phyloP scores from a whole-genome alignment of 768 basidiomycete genomes.

The Terana coerulea region DNA sequence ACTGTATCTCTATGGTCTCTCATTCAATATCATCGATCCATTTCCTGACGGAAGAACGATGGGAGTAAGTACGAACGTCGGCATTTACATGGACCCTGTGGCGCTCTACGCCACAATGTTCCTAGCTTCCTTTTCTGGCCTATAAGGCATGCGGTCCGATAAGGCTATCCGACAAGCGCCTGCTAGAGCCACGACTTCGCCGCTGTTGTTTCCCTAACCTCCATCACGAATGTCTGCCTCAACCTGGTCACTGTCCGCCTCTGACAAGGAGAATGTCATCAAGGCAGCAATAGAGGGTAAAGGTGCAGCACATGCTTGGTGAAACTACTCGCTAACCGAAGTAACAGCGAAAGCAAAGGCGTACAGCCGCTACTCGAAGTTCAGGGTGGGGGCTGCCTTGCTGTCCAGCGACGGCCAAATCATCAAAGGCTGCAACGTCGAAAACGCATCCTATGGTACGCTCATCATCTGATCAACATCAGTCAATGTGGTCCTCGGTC shows the following conservation, averaged over 20 bases:
- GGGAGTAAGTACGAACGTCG: too few relatives aligned
- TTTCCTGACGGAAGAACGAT: too few relatives aligned
- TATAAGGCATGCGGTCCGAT: not conserved
- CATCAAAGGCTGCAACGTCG: conserved; percentile 86
- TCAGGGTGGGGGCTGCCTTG: conserved; percentile 89
- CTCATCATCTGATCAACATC: too few relatives aligned
- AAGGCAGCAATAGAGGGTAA: conserved; percentile 57
- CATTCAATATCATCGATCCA: too few relatives aligned
- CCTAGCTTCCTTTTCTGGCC: not conserved
- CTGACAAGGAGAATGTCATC: conserved; percentile 49
- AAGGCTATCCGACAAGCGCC: not conserved
- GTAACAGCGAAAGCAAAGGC: conserved; percentile 47
- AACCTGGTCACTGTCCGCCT: conserved; percentile 31
- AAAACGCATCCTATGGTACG: conserved; percentile 89
- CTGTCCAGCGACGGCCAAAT: conserved; percentile 65
- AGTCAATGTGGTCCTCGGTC: too few relatives aligned
- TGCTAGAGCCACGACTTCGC: not conserved
- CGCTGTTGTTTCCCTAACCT: not conserved
- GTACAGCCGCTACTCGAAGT: conserved; percentile 86
- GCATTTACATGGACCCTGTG: not conserved
- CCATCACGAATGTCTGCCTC: conserved; percentile 16
- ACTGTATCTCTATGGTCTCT: too few relatives aligned
- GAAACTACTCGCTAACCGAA: not conserved
- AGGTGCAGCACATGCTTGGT: not conserved
- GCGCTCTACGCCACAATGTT: conserved; percentile 2